Base-by-base conservation (phyloP, 2,329 filamentous ascomycete species). In the Trichoderma sp. region DNA sequence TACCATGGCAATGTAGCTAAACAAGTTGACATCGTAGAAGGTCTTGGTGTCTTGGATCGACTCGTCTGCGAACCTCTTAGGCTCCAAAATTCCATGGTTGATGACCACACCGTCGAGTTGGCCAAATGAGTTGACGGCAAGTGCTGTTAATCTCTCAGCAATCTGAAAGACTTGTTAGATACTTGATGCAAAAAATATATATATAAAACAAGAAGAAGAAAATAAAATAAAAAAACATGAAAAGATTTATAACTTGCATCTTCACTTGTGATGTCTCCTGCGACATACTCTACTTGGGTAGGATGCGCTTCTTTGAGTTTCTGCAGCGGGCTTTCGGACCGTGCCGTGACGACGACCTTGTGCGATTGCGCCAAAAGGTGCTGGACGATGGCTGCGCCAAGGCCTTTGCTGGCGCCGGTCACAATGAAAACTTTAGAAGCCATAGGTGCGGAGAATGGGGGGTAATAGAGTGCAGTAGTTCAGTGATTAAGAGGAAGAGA, bases 21-120 rank as follows among this genome's bases (percentile, higher is more conserved):
- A 94, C 74, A 98, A 89, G 77, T 98, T 98, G 71, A 93, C 83
- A 73, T 97, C 90, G 79, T 93, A 97, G 10, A 86, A 83, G 2
- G 82, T 80, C 75, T 89, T 90, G 92, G 94, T 97, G 70, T 91
- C 90, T 46, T 91, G 88, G 0, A 89, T 76, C n/a, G 87, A 86
- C 18, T 86, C 84, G 67, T 95, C 87, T 4, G 82, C 88, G 55
- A 98, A 82, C 61, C 87, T 88, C 52, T 96, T 89, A 1, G 93
- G 91, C n/a, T 89, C 86, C 55, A 99, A 81, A 0, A 89, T 84
- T 24, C 94, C 94, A 77, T 99, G 96, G 79, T 98, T 98, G 71
- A 98, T 82, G 14, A 99, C 88, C 55, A 99, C 78, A 1, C 90
- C 91, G 76, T 99, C 94, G 5, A 99, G 80, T 59, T 83, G 84